Evolutionary conservation across 2,329 filamentous ascomycete species (phyloP).

Genomic region (Akanthomyces uredinophilus): DNA sequence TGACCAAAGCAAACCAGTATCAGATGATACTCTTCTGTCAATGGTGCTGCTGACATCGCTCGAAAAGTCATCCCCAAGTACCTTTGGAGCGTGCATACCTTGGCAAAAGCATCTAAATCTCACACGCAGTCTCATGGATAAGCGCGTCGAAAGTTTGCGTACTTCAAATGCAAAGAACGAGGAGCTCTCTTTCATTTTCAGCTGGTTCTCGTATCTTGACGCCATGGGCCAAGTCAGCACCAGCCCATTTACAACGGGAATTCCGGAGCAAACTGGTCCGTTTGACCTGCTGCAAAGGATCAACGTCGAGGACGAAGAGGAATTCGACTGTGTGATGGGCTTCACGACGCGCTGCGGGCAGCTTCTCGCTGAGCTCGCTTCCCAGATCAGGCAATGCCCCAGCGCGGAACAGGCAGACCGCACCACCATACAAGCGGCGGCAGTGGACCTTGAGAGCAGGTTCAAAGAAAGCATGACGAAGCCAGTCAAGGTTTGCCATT

Average conservation of each 20-base stretch:
- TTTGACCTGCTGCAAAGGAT: slow-evolving; percentile 1
- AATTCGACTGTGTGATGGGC: slow-evolving; percentile 73
- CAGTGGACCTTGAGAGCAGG: slow-evolving; percentile 51
- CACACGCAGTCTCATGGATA: slow-evolving; percentile 68
- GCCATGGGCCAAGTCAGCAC: slow-evolving; percentile 69
- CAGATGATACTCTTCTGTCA: slow-evolving; percentile 69
- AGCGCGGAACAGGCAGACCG: neutral
- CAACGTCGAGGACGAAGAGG: slow-evolving; percentile 35
- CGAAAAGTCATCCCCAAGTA: slow-evolving; percentile 76
- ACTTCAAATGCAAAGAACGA: slow-evolving; percentile 45
- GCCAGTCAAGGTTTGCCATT: slow-evolving; percentile 37
- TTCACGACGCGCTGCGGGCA: slow-evolving; percentile 60
- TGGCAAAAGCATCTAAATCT: slow-evolving; percentile 77
- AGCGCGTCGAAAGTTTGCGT: slow-evolving; percentile 42
- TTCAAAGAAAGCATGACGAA: slow-evolving; percentile 52
- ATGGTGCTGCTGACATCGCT: slow-evolving; percentile 81
- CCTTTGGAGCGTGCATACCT: slow-evolving; percentile 72
- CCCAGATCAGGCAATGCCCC: neutral
- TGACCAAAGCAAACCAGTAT: slow-evolving; percentile 56
- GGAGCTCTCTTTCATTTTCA: slow-evolving; percentile 67
- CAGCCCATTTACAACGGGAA: slow-evolving; percentile 28
- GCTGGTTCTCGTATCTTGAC: slow-evolving; percentile 82
- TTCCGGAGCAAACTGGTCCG: neutral
- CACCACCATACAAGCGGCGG: slow-evolving; percentile 39
- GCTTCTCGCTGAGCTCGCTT: slow-evolving; percentile 55